Base-by-base conservation (phyloP, 805 yeast genomes). In the Saccharomycopsis vini region DNA sequence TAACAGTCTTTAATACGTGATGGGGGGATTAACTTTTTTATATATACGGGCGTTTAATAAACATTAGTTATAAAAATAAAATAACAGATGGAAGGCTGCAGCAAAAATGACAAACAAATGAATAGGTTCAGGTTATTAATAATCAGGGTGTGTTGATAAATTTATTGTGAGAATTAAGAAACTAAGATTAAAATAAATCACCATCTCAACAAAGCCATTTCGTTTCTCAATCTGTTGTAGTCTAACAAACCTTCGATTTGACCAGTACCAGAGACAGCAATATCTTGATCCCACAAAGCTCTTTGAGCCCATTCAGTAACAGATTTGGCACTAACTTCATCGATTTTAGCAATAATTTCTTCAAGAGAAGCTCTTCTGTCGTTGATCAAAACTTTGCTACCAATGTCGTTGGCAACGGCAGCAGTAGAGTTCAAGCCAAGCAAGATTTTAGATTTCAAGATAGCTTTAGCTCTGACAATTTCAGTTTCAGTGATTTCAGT, bases 121-220 rank as follows among this genome's bases (percentile, higher is more conserved):
- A n/a, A n/a, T n/a, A n/a, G n/a, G n/a, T n/a, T n/a, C n/a, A n/a
- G n/a, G n/a, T n/a, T n/a, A n/a, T n/a, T n/a, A n/a, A n/a, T n/a
- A n/a, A n/a, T n/a, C n/a, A n/a, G n/a, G n/a, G n/a, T n/a, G n/a
- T n/a, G n/a, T n/a, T n/a, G n/a, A n/a, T n/a, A n/a, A n/a, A n/a
- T n/a, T n/a, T n/a, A n/a, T n/a, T n/a, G n/a, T n/a, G n/a, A n/a
- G n/a, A n/a, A n/a, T n/a, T n/a, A n/a, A n/a, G n/a, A n/a, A 24
- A 24, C 12, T 12, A 24, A 12, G 6, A 24, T 24, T 24, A 24
- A 15, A 30, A 7, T 10, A 18, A 21, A 28, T 63, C 62, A 77
- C 81, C 81, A 77, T 81, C 94, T 83, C 79, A 82, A 71, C 85
- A 81, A 75, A 58, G 92, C 76, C 88, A 85, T 84, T 59, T 81